Percentiles rank a stretch among this genome's conserved stretches.
phyloP scores from a whole-genome alignment of 2,329 filamentous ascomycete genomes.

The Didymella segeticola region DNA sequence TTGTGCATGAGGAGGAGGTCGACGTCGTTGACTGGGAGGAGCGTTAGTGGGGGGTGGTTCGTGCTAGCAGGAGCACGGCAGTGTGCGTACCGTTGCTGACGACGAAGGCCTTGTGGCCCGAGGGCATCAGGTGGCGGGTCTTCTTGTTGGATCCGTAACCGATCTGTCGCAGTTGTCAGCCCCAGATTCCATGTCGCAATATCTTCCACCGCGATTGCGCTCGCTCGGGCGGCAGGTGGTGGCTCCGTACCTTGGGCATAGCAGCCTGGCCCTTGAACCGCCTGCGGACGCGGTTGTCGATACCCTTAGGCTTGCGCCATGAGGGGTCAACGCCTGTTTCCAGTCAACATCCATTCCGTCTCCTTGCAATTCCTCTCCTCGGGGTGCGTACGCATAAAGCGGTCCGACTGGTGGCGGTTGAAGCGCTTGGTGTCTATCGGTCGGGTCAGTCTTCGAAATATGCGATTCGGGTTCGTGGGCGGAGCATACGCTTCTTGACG shows the following conservation, averaged over 20 bases:
- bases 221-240: slow-evolving; percentile 10
- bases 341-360: slow-evolving; percentile 34
- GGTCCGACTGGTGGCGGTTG: slow-evolving; percentile 96
- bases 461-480: slow-evolving; percentile 29
- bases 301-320: slow-evolving; percentile 99
- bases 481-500: slow-evolving; percentile 98
- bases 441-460: slow-evolving; percentile 43
- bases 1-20: slow-evolving; percentile 99
- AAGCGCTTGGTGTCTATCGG: slow-evolving; percentile 85
- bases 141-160: slow-evolving; percentile 99
- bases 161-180: slow-evolving; percentile 68
- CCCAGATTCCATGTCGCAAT: slow-evolving; percentile 15
- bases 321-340: slow-evolving; percentile 69
- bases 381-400: slow-evolving; percentile 75
- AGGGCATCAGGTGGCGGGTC: slow-evolving; percentile 98
- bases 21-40: slow-evolving; percentile 76
- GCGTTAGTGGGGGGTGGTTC: slow-evolving; percentile 32
- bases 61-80: background rate
- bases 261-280: slow-evolving; percentile 94
- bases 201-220: background rate
- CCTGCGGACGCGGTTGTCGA: slow-evolving; percentile 96
- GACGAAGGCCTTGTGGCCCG: slow-evolving; percentile 99
- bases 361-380: slow-evolving; percentile 10
- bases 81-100: slow-evolving; percentile 76
- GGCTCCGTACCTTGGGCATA: slow-evolving; percentile 98